Evolutionary conservation across 2,329 filamentous ascomycete species (phyloP), one percentile per base, ranked within the genome.

Genomic region (Fusarium sp.): DNA sequence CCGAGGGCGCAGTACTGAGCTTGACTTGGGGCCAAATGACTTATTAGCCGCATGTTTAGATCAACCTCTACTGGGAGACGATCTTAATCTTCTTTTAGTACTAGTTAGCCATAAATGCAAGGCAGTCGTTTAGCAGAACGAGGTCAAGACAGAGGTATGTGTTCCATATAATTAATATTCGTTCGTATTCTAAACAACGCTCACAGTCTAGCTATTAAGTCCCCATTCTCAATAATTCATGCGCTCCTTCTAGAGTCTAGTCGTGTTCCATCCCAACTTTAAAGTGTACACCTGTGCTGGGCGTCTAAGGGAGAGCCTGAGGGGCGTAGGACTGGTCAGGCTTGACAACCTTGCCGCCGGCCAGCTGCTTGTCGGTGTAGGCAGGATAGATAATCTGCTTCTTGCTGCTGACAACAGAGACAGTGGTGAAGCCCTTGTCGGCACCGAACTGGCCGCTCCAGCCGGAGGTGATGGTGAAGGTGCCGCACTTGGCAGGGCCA

Each of bases 371-470:
- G 74, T 90, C 88, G 73, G 83, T 87, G 78, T 89, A 90, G 45
- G 84, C 82, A 29, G 88, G 87, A 80, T 82, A 90, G 67, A 84
- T 78, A 65, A 89, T 89, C 66, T 83, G 80, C 66, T 79, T 81
- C 71, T 81, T 77, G 68, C 70, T 72, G 73, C 82, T 80, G 79
- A 85, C 83, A 64, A 90, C 84, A 54, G 85, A 82, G 24, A 89
- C 79, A 42, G 86, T 88, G 24, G 87, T 89, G 83, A 89, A 90
- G 73, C 87, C 88, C 31, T 86, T 83, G 69, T 77, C 83, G 18
- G 80, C 59, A 54, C 87, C 88, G 73, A 89, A 90, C 76, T 89
- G 85, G 73, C 84, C 87, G 74, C 84, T 87, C 88, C 88, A 90
- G 81, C 86, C 85, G 9, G 85, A 85, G 61, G 85, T 87, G 76